Evolutionary conservation across 2,329 filamentous ascomycete genomes (phyloP), one percentile per base, ranked within the genome.

Genomic region (Tolypocladium inflatum): DNA sequence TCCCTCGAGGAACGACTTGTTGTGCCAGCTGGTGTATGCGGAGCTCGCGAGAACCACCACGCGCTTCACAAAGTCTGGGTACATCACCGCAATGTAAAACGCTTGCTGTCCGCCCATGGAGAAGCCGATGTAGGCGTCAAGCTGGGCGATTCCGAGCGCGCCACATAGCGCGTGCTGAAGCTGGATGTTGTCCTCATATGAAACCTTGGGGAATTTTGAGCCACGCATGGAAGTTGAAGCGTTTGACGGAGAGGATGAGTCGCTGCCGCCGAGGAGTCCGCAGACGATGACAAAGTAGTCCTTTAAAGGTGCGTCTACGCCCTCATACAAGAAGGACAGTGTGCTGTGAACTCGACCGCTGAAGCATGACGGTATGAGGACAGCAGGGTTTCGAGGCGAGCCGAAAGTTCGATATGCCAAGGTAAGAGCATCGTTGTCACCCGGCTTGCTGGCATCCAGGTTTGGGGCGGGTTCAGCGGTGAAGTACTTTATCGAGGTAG

Each of bases 1-100:
- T 2, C 59, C 59, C 13, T 61, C 57, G 11, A 61, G 59, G 41
- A 61, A 59, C 5, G 59, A 54, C 48, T 61, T 61, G 48, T 61
- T 59, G 30, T 61, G 59, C 58, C 59, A 61, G 17, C 59, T 61
- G 13, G 59, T 61, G 26, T 48, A 48, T 15, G 57, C 57, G 23
- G 59, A 50, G n/a, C 45, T 50, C 3, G 45, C 45, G 11, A 50
- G 26, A n/a, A 50, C 45, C 8, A 33, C 45, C 4, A 33, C 26
- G 45, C 6, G 15, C 45, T 50, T 50, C 17, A n/a, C 45, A 33
- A 50, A 33, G 17, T 50, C 26, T 2, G 45, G 45, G 11, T n/a
- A 6, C 23, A 50, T 15, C 5, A n/a, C 15, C 23, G 45, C 45
- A 15, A 48, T 48, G 26, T 30, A 50, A 5, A 6, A 50, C 1